Conservation (phyloP, 352 stramenopile species). For the Peronospora belbahrii region DNA sequence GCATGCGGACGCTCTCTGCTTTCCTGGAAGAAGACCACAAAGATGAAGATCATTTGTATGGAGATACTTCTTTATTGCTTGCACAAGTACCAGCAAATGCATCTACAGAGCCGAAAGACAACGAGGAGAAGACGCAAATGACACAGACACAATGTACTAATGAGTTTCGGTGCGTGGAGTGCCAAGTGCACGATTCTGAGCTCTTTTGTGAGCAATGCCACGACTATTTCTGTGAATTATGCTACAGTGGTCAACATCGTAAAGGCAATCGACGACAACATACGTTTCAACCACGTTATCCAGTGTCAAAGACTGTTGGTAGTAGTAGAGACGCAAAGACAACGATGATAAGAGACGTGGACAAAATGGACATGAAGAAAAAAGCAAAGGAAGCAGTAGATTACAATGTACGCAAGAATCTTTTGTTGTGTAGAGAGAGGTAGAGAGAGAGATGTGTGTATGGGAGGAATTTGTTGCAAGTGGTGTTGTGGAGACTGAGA, state of each 20-base stretch:
- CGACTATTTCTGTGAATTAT: slow-evolving; percentile 85
- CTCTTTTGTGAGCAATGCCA: slow-evolving; percentile 85
- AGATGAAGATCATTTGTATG: slow-evolving; percentile 46
- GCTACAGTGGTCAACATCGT: slow-evolving; percentile 75
- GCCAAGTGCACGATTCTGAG: slow-evolving; percentile 51
- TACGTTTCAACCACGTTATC: slow-evolving; percentile 66
- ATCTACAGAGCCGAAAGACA: slow-evolving; percentile 15
- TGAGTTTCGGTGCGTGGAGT: slow-evolving; percentile 68
- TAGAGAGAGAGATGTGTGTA: too few species aligned
- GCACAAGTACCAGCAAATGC: slow-evolving; percentile 19
- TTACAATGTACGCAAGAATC: slow-evolving; percentile 30
- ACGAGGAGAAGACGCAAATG: slow-evolving; percentile 13
- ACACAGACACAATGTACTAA: slow-evolving; percentile 24
- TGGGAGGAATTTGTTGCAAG: too few species aligned
- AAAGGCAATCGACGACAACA: slow-evolving; percentile 73
- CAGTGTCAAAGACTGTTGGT: slow-evolving; percentile 7
- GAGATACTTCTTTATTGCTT: slow-evolving; percentile 46
- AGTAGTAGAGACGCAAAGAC: slow-evolving; percentile 4
- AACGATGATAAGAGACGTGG: slow-evolving; percentile 4
- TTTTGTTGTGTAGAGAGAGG: too few species aligned
- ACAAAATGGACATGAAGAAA: too few species aligned
- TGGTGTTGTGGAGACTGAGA: slow-evolving; percentile 8
- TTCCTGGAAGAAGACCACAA: slow-evolving; percentile 58
- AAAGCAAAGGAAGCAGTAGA: slow-evolving; percentile 34
- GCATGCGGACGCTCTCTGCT: slow-evolving; percentile 75